Evolutionary conservation across 768 basidiomycete species (phyloP).

Genomic region (Multifurca ochricompacta): DNA sequence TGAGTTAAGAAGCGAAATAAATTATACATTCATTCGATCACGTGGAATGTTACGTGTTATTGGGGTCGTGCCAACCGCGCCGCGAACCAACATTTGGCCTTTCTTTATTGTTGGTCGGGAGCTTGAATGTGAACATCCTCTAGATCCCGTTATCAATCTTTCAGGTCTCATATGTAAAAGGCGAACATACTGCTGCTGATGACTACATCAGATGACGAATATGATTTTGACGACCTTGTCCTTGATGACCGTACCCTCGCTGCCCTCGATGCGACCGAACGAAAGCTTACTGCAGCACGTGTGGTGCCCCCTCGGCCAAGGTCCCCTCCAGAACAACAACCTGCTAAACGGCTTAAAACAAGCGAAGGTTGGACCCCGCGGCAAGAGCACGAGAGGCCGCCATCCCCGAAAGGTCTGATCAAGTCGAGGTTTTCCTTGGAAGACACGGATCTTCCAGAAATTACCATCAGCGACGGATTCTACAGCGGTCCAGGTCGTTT

Average conservation of each 20-base stretch:
- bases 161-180: too few species aligned
- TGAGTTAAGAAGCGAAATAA: too few species aligned
- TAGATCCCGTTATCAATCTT: neutral
- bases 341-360: constrained; percentile 18
- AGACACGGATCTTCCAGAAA: constrained; percentile 19
- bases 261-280: constrained; percentile 20
- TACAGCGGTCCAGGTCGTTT: constrained; percentile 16
- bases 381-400: neutral
- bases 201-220: constrained; percentile 19
- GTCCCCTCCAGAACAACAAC: constrained; percentile 11
- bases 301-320: neutral
- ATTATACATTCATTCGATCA: too few species aligned
- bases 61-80: too few species aligned
- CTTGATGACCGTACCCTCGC: constrained; percentile 18
- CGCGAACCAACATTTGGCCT: too few species aligned
- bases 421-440: constrained; percentile 10
- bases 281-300: neutral
- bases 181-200: neutral
- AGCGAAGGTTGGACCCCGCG: constrained; percentile 7
- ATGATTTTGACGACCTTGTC: constrained; percentile 20
- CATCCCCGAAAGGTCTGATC: neutral
- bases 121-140: neutral
- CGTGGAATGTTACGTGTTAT: too few species aligned
- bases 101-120: too few species aligned
- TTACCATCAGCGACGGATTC: constrained; percentile 16